Evolutionary conservation across 2,329 filamentous ascomycete species (phyloP).

Genomic region (Talaromyces pinophilus): DNA sequence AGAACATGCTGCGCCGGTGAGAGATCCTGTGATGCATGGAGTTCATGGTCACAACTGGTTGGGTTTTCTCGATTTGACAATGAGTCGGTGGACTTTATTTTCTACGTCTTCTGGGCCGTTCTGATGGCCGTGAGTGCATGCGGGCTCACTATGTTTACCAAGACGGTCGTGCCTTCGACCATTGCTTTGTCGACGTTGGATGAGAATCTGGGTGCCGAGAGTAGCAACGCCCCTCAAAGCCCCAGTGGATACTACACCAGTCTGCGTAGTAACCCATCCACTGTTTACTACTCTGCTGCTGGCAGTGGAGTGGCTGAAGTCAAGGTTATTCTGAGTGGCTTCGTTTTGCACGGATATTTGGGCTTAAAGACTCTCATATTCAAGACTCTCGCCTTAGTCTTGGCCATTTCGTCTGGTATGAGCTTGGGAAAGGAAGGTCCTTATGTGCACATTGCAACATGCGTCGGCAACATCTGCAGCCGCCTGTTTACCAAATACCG

Average conservation of each 20-base stretch:
- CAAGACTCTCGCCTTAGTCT: conserved; percentile 78
- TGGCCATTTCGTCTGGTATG: conserved; percentile 89
- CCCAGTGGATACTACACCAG: conserved; percentile 40
- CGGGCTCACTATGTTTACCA: conserved; percentile 80
- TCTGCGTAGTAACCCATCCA: conserved; percentile 58
- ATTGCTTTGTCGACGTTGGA: conserved; percentile 85
- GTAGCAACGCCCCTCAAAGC: conserved; percentile 47
- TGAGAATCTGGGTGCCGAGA: conserved; percentile 80
- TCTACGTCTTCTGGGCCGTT: conserved; percentile 74
- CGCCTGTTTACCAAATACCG: conserved; percentile 95
- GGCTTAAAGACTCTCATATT: conserved; percentile 82
- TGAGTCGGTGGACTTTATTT: conserved; percentile 71
- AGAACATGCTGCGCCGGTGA: conserved; percentile 64
- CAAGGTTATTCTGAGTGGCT: conserved; percentile 95
- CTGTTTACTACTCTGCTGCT: conserved; percentile 93
- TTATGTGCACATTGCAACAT: conserved; percentile 96
- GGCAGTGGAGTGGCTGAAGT: conserved; percentile 97
- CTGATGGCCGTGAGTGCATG: conserved; percentile 71
- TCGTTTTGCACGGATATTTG: conserved; percentile 93
- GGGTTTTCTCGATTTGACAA: conserved; percentile 50
- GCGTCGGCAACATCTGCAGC: conserved; percentile 92
- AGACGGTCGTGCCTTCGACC: conserved; percentile 87
- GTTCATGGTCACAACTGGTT: conserved; percentile 66
- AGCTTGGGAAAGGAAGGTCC: conserved; percentile 94
- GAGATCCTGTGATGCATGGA: conserved; percentile 60